Percentiles rank a stretch among this genome's conserved stretches.
Evolutionary conservation across 192 early-diverging fungal species (phyloP).

Genomic region (Backusella morwellensis): DNA sequence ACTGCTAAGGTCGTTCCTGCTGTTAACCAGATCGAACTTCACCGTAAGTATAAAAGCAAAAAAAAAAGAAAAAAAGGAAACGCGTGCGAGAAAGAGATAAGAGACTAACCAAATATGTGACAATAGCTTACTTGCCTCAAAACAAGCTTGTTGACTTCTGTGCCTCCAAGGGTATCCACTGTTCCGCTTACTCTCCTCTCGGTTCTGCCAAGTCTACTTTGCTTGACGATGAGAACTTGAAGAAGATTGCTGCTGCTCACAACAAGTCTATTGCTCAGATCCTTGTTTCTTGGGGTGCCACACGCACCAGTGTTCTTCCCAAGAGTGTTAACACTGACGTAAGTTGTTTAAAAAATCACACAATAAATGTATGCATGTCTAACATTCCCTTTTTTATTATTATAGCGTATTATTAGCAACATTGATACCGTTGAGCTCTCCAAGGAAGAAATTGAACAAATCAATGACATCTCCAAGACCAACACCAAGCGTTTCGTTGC

Average conservation of each 20-base stretch:
- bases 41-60: constrained; percentile 4
- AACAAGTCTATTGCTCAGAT: constrained; percentile 68
- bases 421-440: constrained; percentile 47
- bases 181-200: constrained; percentile 85
- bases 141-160: constrained; percentile 73
- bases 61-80: neutral
- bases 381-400: neutral
- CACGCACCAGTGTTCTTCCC: constrained; percentile 82
- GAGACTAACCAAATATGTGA: neutral
- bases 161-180: constrained; percentile 61
- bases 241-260: constrained; percentile 68
- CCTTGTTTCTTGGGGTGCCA: constrained; percentile 75
- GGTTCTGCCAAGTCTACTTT: constrained; percentile 45
- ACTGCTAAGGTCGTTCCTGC: constrained; percentile 70
- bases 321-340: constrained; percentile 65
- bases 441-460: constrained; percentile 38
- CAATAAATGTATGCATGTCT: neutral
- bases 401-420: constrained; percentile 58
- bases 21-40: constrained; percentile 64
- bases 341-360: constrained; percentile 6
- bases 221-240: constrained; percentile 40
- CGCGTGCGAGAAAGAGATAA: neutral
- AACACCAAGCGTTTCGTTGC: constrained; percentile 28
- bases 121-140: constrained; percentile 38
- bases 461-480: constrained; percentile 39